Percentiles rank a stretch among this genome's conserved stretches.
phyloP scores from a whole-genome alignment of 2,329 filamentous ascomycete species.

The Grosmannia serpens region DNA sequence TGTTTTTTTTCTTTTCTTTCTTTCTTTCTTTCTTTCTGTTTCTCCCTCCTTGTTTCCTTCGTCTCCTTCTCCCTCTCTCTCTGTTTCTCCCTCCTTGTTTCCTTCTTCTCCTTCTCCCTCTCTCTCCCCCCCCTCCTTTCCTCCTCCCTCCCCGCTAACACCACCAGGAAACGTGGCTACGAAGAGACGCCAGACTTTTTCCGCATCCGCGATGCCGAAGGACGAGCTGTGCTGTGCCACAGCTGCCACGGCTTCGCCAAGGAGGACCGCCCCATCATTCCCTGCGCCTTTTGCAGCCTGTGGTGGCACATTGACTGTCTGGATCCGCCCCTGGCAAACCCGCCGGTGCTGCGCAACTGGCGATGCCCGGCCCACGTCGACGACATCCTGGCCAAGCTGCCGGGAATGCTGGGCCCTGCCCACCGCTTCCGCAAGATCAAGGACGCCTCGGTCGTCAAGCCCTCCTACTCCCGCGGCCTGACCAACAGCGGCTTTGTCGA shows the following conservation, averaged over 20 bases:
- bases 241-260: conserved; percentile 57
- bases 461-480: conserved; percentile 49
- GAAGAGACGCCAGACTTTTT: conserved; percentile 56
- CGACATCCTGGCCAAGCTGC: conserved; percentile 53
- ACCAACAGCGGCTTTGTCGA: conserved; percentile 63
- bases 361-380: conserved; percentile 81
- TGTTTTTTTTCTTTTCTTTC: not conserved
- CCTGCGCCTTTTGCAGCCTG: conserved; percentile 71
- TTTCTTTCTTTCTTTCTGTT: not conserved
- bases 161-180: conserved; percentile 32
- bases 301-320: conserved; percentile 91
- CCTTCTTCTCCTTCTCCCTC: not conserved
- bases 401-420: conserved; percentile 43
- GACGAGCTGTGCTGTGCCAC: conserved; percentile 66
- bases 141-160: not conserved
- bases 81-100: not conserved
- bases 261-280: conserved; percentile 60
- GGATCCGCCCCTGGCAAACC: conserved; percentile 69
- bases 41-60: too few species aligned
- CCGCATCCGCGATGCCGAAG: conserved; percentile 59
- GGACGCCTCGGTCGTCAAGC: conserved; percentile 37
- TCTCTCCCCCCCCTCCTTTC: not conserved
- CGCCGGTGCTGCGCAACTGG: conserved; percentile 69
- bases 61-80: too few species aligned
- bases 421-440: conserved; percentile 52